Evolutionary conservation across 192 early-diverging fungal species (phyloP), one percentile per base, ranked within the genome.

Genomic region (Diversispora epigaea): DNA sequence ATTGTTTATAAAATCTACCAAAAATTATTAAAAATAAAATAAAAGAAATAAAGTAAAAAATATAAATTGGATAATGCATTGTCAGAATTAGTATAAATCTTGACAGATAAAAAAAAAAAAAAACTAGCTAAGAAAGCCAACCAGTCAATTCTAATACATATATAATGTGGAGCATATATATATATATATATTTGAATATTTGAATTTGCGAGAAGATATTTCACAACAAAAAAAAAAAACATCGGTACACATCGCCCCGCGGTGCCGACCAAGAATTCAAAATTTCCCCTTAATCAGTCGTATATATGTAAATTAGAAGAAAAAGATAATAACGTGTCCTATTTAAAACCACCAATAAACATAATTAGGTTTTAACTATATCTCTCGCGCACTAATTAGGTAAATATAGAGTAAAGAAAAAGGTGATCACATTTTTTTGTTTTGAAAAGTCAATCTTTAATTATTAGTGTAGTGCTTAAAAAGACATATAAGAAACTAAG

Each of bases 241-340:
- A 40, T 40, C 62, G 62, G 62, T 39, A 41, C 12, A 64, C 62
- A 50, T 64, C 62, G 62, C 62, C 62, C 62, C 9, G 62, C 39
- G 39, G 62, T 64, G n/a, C 62, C 62, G 62, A 64, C 39, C 62
- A 25, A 41, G 40, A 64, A 43, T 40, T 39, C 62, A 19, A 61
- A 61, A 21, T 19, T 61, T 21, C 58, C 58, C 58, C 25, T 32
- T 32, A 32, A 32, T 32, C 25, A 32, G 25, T 32, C 25, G 25
- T 32, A 32, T 32, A 32, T 32, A 32, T 32, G 49, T 50, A 50
- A 12, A 14, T 50, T 12, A 14, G 14, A 50, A 14, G 49, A 50
- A 50, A 50, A 14, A 50, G 49, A 50, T 8, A 50, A 50, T 14
- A 50, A 50, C 49, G 49, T 50, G 49, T 14, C 14, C 49, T 12